Base-by-base conservation (phyloP, 331 rosid species). In the Malus hybrid region DNA sequence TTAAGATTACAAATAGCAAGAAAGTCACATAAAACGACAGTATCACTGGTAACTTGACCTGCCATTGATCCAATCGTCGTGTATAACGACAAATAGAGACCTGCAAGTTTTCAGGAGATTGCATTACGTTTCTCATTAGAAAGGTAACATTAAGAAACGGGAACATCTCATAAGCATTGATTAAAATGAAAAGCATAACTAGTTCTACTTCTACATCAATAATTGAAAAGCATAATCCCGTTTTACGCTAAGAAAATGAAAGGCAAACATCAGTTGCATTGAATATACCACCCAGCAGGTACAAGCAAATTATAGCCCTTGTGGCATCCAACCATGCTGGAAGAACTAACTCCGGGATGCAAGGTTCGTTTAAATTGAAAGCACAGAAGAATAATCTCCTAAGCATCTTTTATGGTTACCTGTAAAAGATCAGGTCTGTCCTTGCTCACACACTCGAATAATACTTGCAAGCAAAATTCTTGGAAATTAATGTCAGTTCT, bases 401-500 rank as follows among this genome's bases (percentile, higher is more conserved):
- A 60, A 12, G 74, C 32, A 76, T 56, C 39, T 50, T 65, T 44
- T 27, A 73, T 42, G 68, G 63, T 73, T 88, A 89, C 98, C 96
- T 94, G 97, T 79, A 94, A 86, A 82, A 94, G 98, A 82, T 93
- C 91, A 48, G 96, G 98, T 75, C 93, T 91, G 85, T 91, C 98
- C 86, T 94, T 94, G 94, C 94, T 91, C 76, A 93, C 97, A 75
- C 98, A 93, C 85, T 93, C 98, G 75, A 91, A 94, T 84, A 94
- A 82, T 70, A 94, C 96, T 94, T 94, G 98, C 94, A 91, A 90
- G 88, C 98, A 91, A 86, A 91, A 93, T 78, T 93, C 98, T 86
- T 88, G 94, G 91, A 94, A 94, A 85, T 88, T 97, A 78, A 82
- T 81, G 84, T 94, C 93, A 27, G 85, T 82, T 87, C 97, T 93